phyloP scores from a whole-genome alignment of 768 basidiomycete genomes.

The Trametes sanguinea region DNA sequence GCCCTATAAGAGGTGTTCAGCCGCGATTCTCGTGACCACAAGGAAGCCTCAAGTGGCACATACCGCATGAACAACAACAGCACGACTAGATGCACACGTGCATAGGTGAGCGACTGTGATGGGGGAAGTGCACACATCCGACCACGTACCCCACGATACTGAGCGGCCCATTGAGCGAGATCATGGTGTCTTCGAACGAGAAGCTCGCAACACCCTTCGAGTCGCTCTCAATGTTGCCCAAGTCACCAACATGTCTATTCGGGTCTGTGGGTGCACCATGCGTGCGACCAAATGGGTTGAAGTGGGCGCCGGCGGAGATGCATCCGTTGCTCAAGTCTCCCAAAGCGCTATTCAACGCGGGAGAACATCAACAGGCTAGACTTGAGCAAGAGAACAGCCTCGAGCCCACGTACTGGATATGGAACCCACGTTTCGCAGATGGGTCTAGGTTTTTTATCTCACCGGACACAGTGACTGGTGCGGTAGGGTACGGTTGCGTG shows the following conservation, averaged over 20 bases:
- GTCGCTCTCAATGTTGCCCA: constrained; percentile 74
- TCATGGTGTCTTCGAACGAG: constrained; percentile 55
- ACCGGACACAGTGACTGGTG: constrained; percentile 63
- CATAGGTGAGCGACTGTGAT: background rate
- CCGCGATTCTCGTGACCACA: background rate
- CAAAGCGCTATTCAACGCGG: constrained; percentile 28
- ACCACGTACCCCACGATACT: constrained; percentile 68
- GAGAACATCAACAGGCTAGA: background rate
- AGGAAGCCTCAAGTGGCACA: background rate
- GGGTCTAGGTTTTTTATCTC: constrained; percentile 61
- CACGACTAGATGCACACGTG: constrained; percentile 45
- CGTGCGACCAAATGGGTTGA: constrained; percentile 65
- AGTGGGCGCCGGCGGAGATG: constrained; percentile 70
- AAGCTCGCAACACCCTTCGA: constrained; percentile 57
- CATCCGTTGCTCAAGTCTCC: constrained; percentile 74
- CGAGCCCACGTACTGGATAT: constrained; percentile 64
- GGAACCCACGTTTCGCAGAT: constrained; percentile 68
- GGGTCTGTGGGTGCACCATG: constrained; percentile 65
- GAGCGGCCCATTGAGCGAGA: constrained; percentile 67
- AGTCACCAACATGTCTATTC: constrained; percentile 70
- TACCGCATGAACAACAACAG: constrained; percentile 75
- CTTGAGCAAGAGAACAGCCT: background rate
- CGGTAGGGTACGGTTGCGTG: constrained; percentile 49
- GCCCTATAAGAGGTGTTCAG: constrained; percentile 44
- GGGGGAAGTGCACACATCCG: background rate